Evolutionary conservation across 1,284 basidiomycete species (phyloP), one percentile per base, ranked within the genome.

Genomic region (Ganoderma multipileum): DNA sequence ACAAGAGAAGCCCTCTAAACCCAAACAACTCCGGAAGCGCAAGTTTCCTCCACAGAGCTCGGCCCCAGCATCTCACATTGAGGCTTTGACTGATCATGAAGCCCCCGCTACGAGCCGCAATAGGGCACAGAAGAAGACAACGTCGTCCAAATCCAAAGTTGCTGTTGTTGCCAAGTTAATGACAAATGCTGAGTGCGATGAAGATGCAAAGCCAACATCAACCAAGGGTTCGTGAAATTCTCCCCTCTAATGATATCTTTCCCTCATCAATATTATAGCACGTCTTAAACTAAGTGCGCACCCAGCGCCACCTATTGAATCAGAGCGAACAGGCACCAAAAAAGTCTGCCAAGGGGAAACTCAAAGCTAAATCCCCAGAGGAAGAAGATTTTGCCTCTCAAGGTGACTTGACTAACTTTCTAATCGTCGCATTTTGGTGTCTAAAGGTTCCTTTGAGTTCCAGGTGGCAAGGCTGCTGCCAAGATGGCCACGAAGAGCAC

Each of bases 281-380:
- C 23, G 23, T 50, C 23, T 12, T 8, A 50, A 50, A 4, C 47
- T n/a, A 8, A 23, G 11, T 26, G 11, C 3, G n/a, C 47, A 12
- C 1, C 9, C 47, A 50, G 23, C 20, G 12, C 47, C 26, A 50
- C 14, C 11, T 14, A 11, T 50, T 12, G 23, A 50, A 50, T 50
- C 47, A 12, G 47, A 50, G 47, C 23, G 47, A 50, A 55, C 28
- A 55, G 7, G 28, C 54, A 14, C 26, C 12, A 11, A 39, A 28
- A 4, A 44, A 61, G 14, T 33, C 59, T 12, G 6, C n/a, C 33
- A 70, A 65, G 36, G 63, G 60, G 2, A 67, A 67, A 50, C 61
- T 33, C 16, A 67, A 63, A 57, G 63, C 54, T 20, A 44, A n/a
- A n/a, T 3, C 54, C 12, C 28, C 20, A 3, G 30, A 38, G 3